A percentile compares a stretch with the other conserved stretches of the same genome.
Evolutionary conservation across 805 yeast genomes (phyloP).

Genomic region (Saturnispora besseyi): DNA sequence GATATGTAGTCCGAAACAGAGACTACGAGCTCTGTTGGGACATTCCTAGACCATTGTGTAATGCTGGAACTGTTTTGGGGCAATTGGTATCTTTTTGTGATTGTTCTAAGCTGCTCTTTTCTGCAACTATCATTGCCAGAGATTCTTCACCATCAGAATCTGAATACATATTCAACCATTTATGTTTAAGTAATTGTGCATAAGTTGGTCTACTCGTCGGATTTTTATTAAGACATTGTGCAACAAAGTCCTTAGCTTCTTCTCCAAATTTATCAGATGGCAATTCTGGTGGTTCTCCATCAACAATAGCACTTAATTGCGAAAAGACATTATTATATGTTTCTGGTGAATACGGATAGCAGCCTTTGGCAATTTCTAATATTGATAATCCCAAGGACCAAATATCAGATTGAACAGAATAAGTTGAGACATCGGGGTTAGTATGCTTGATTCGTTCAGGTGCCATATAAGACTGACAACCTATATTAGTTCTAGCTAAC

Average conservation of each 20-base stretch:
- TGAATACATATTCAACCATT: slow-evolving; percentile 62
- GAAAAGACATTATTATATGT: slow-evolving; percentile 84
- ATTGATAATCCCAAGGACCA: slow-evolving; percentile 91
- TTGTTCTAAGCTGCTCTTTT: slow-evolving; percentile 14
- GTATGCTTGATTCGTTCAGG: slow-evolving; percentile 84
- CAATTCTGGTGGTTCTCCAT: slow-evolving; percentile 81
- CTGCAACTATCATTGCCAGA: slow-evolving; percentile 28
- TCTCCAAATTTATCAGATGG: slow-evolving; percentile 53
- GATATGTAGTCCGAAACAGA: not conserved
- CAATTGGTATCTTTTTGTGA: slow-evolving; percentile 18
- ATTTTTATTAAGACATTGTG: slow-evolving; percentile 64
- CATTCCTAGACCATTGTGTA: slow-evolving; percentile 22
- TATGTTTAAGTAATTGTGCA: slow-evolving; percentile 62
- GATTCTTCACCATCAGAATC: slow-evolving; percentile 26
- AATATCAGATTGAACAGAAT: slow-evolving; percentile 88
- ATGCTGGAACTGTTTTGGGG: slow-evolving; percentile 18
- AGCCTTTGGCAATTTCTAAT: slow-evolving; percentile 81
- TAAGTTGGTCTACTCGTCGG: slow-evolving; percentile 81
- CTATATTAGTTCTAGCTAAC: slow-evolving; percentile 89
- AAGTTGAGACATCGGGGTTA: slow-evolving; percentile 68
- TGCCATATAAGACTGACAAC: slow-evolving; percentile 98
- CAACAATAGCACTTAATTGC: slow-evolving; percentile 93
- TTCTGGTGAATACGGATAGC: slow-evolving; percentile 95
- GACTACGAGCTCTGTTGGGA: not conserved
- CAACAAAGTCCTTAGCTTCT: slow-evolving; percentile 79